phyloP scores from a whole-genome alignment of 352 stramenopile genomes.

The Pythium rishiriense region DNA sequence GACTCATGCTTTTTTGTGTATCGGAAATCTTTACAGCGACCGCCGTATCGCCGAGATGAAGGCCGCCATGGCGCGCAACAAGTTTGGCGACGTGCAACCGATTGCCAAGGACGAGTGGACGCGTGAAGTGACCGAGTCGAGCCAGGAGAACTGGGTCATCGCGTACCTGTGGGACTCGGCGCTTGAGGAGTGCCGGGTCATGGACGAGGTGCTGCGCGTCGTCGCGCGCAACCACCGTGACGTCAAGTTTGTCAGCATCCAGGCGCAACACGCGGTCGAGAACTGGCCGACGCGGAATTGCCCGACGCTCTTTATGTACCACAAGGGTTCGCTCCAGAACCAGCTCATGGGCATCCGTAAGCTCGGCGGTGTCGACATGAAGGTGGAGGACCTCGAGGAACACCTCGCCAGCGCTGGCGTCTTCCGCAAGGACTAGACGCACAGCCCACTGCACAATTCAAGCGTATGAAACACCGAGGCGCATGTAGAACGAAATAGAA shows the following conservation, averaged over 20 bases:
- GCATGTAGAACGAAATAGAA: constrained; percentile 1
- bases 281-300: constrained; percentile 93
- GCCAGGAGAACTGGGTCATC: constrained; percentile 87
- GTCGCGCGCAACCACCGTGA: constrained; percentile 87
- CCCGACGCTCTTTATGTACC: constrained; percentile 93
- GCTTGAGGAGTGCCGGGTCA: constrained; percentile 89
- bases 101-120: constrained; percentile 94
- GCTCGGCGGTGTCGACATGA: constrained; percentile 87
- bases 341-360: constrained; percentile 89
- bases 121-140: constrained; percentile 89
- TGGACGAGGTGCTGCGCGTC: constrained; percentile 85
- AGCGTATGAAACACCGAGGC: too few relatives aligned
- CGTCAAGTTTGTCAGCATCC: constrained; percentile 94
- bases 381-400: constrained; percentile 89
- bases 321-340: constrained; percentile 85
- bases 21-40: constrained; percentile 44
- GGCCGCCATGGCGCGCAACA: constrained; percentile 73
- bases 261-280: constrained; percentile 88
- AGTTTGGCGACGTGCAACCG: constrained; percentile 88
- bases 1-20: neutral
- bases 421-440: constrained; percentile 43
- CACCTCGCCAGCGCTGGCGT: constrained; percentile 79
- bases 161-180: constrained; percentile 89
- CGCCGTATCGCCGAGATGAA: constrained; percentile 89
- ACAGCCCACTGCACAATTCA: neutral